A percentile compares a stretch with the other conserved stretches of the same genome.
These are phyloP conservation scores for Cryptococcus sp. DNA, from an alignment of 1,284 basidiomycete genomes.

Conservation along the genomic window DNA sequence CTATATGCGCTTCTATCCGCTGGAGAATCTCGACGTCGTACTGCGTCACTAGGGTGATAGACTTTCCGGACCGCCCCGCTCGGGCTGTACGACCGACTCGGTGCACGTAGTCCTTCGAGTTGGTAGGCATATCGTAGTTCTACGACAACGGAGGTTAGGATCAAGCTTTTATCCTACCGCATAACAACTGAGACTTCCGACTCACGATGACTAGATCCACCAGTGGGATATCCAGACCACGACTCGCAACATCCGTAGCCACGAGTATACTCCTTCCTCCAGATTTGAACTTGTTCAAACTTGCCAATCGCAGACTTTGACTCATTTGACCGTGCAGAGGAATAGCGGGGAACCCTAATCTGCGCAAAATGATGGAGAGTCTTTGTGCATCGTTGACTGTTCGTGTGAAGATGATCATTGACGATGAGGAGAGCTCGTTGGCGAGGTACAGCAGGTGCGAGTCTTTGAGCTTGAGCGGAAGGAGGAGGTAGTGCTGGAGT, in stretches of 20 bases:
- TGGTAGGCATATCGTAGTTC: conserved; percentile 97
- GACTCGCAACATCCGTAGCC: conserved; percentile 92
- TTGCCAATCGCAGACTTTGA: conserved; percentile 90
- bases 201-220: conserved; percentile 85
- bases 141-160: conserved; percentile 10
- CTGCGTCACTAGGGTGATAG: conserved; percentile 94
- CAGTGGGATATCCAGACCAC: conserved; percentile 93
- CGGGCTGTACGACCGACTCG: conserved; percentile 96
- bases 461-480: conserved; percentile 92
- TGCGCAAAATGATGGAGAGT: conserved; percentile 83
- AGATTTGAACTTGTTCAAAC: conserved; percentile 94
- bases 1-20: conserved; percentile 88
- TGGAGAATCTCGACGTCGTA: conserved; percentile 98
- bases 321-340: conserved; percentile 94
- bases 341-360: conserved; percentile 91
- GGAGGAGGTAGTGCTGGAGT: conserved; percentile 92
- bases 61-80: conserved; percentile 92
- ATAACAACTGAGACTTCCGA: conserved; percentile 5
- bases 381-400: conserved; percentile 94
- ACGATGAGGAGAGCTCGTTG: conserved; percentile 87
- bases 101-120: conserved; percentile 99
- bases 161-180: background rate
- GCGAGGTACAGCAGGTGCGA: conserved; percentile 85
- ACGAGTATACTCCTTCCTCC: conserved; percentile 90
- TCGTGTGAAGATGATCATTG: conserved; percentile 93